Percentiles rank a stretch among this genome's conserved stretches.
These are phyloP conservation scores for Stygiomarasmius scandens DNA, from an alignment of 1,284 basidiomycete genomes.

Conservation along the genomic window DNA sequence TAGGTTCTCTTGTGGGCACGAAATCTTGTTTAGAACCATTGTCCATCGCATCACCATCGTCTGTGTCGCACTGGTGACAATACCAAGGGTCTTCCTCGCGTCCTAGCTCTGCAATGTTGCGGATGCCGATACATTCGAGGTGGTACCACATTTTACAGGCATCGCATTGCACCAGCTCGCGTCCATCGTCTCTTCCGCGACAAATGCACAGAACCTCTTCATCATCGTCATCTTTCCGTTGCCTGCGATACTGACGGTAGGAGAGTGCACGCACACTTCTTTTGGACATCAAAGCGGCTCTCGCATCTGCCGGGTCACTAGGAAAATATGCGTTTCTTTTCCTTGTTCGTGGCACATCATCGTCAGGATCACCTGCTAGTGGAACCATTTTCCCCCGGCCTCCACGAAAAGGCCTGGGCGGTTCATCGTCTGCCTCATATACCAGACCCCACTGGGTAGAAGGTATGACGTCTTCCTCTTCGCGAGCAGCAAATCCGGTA, in stretches of 20 bases:
- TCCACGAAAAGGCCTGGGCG: slow-evolving; percentile 34
- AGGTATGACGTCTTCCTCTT: slow-evolving; percentile 34
- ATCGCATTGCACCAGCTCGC: slow-evolving; percentile 77
- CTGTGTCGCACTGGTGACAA: slow-evolving; percentile 54
- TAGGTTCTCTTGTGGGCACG: slow-evolving; percentile 51
- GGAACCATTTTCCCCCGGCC: slow-evolving; percentile 68
- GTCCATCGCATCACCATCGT: slow-evolving; percentile 35
- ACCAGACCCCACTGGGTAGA: slow-evolving; percentile 33
- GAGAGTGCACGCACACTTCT: slow-evolving; percentile 62
- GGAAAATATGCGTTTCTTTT: slow-evolving; percentile 41
- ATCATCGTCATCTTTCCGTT: slow-evolving; percentile 37
- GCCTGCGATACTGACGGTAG: slow-evolving; percentile 38
- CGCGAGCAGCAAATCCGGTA: slow-evolving; percentile 18
- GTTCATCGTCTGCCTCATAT: slow-evolving; percentile 31
- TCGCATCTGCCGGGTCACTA: slow-evolving; percentile 72
- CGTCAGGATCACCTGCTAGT: slow-evolving; percentile 42
- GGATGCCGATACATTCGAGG: slow-evolving; percentile 71
- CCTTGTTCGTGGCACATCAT: slow-evolving; percentile 11
- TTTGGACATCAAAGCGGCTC: slow-evolving; percentile 69
- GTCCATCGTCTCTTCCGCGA: slow-evolving; percentile 61
- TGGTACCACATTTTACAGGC: slow-evolving; percentile 78
- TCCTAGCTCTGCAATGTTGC: slow-evolving; percentile 62
- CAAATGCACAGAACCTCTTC: slow-evolving; percentile 69
- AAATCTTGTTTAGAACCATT: slow-evolving; percentile 32
- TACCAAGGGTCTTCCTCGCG: slow-evolving; percentile 77